Base-by-base conservation (phyloP, 495 filamentous ascomycete species). In the Aspergillus ostianus region DNA sequence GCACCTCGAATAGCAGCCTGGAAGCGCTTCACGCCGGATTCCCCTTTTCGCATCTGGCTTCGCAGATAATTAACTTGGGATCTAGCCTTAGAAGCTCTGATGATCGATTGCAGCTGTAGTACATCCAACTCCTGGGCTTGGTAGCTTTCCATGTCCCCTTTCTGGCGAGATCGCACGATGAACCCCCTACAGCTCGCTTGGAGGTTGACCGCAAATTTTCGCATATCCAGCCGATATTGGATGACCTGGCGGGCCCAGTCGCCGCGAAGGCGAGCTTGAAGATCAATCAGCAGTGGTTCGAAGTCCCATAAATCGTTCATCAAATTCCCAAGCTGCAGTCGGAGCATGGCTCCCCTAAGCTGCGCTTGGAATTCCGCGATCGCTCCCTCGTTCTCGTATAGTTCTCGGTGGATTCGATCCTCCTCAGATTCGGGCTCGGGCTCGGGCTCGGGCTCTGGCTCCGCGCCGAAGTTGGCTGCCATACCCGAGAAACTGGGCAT, bases 401-500 rank as follows among this genome's bases (percentile, higher is more conserved):
- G 73, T 68, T 97, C 91, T 49, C 93, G 82, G 56, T 93, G 84
- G 51, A 97, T 90, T 44, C 93, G 82, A 60, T 97, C 92, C 62
- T 98, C 90, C 66, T 97, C 93, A 1, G 88, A 88, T 69, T 97
- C 83, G 0, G 90, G 90, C 66, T 91, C 88, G 2, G 79, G 83
- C 59, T 80, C 80, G 0, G 83, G 84, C 46, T 87, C 80, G 0
- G 83, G 84, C 47, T 87, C 85, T 2, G 80, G 81, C 65, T 92
- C 90, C n/a, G 92, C 89, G 20, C 90, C 92, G 74, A 99, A 97
- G 66, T 91, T 91, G 57, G 91, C 94, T 30, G 92, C 89, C 89
- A 99, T 97, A 54, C 93, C 93, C 57, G 90, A 88, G 76, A 99
- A 99, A 73, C 91, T 96, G 47, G 95, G 95, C 91, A 99, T 96